Evolutionary conservation across 129 eudicot species (phyloP), one percentile per base, ranked within the genome.

Genomic region (Dittrichia graveolens): DNA sequence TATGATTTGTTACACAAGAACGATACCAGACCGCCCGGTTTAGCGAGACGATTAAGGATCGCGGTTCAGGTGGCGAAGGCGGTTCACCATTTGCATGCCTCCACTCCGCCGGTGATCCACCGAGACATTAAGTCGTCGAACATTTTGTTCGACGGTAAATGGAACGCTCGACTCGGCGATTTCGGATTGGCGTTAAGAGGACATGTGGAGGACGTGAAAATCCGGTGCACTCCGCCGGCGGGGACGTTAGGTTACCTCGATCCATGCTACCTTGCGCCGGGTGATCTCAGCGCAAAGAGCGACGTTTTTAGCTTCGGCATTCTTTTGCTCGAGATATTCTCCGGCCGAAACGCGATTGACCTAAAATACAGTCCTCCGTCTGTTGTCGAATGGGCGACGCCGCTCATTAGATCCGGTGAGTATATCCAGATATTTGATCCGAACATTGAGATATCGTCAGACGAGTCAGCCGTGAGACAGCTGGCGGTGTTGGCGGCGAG

Each of bases 221-320:
- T 85, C 0, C 80, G 56, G 47, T 78, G 83, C 49, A 88, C 98
- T 6, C 98, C 95, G 9, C 98, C 98, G 43, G 98, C 98, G 3
- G 98, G 98, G n/a, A 94, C 97, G 15, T 65, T 94, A 56, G 98
- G 98, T 19, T 94, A 94, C 67, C 86, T 94, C 8, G 98, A 94
- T 65, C 98, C 98, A 0, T 65, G 93, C 81, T 90, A 94, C 71
- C 89, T 94, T 50, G 89, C 93, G 49, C 96, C 98, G 73, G 79
- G 88, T 0, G 98, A 94, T 78, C 79, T 90, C 13, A 94, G 88
- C 75, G 58, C 92, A 8, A 94, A 94, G 44, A 85, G 86, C 16
- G 98, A 94, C 52, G 93, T 94, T 0, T 94, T 85, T 78, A 94
- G 98, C 69, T 94, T 90, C 40, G 98, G 97, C 0, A 88, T 88